phyloP scores from a whole-genome alignment of 768 basidiomycete species.

The Phanerochaete sordida region DNA sequence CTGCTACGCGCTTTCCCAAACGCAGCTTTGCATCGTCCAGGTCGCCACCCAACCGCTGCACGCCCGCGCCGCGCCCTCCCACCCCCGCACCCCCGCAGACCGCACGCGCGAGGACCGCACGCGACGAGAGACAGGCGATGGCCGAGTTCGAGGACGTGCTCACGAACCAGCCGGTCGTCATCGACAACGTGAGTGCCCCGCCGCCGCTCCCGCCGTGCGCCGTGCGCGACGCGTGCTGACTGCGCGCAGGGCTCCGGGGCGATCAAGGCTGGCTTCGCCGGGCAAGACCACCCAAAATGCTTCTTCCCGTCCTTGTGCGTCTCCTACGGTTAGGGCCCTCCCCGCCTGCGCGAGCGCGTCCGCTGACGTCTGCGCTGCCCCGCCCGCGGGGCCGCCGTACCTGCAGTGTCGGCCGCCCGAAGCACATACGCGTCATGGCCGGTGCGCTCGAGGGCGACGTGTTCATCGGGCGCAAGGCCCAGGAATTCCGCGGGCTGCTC shows the following conservation, averaged over 20 bases:
- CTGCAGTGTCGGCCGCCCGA: conserved; percentile 88
- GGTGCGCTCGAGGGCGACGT: conserved; percentile 95
- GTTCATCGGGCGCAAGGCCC: conserved; percentile 93
- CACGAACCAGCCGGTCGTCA: conserved; percentile 98
- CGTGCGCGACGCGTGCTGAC: background rate
- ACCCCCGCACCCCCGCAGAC: background rate
- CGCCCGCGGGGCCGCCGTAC: background rate
- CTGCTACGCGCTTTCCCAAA: background rate
- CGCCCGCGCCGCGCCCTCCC: background rate
- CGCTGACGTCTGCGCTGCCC: conserved; percentile 7
- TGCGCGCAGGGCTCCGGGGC: conserved; percentile 84
- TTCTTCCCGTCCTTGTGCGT: conserved; percentile 99
- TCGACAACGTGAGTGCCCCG: conserved; percentile 80
- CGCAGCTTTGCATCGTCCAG: conserved; percentile 1
- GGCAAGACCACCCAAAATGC: conserved; percentile 98
- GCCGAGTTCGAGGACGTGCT: conserved; percentile 91
- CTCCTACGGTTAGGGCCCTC: conserved; percentile 31
- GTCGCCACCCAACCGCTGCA: background rate
- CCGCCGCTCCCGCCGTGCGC: background rate
- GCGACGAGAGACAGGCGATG: conserved; percentile 39
- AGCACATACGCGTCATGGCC: conserved; percentile 97
- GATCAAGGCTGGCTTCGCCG: conserved; percentile 98
- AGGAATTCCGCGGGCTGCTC: conserved; percentile 91
- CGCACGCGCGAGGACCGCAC: background rate
- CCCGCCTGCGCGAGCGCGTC: conserved; percentile 10